Conservation (phyloP, 768 basidiomycete genomes). For the Hydnum rufescens region DNA sequence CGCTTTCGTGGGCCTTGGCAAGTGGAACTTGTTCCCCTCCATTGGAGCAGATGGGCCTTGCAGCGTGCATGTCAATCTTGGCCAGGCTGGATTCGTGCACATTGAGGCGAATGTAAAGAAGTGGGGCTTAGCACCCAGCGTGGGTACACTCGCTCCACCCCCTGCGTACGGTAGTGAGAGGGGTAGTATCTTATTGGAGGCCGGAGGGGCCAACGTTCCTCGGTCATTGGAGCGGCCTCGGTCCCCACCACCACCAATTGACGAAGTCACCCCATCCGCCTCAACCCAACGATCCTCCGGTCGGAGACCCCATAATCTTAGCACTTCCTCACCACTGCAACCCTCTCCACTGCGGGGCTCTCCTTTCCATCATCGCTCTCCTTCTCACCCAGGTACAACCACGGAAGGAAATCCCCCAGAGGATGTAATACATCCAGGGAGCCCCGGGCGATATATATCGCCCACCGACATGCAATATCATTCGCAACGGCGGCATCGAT, state of each 20-base stretch:
- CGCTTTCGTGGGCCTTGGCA: constrained; percentile 74
- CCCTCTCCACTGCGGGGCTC: constrained; percentile 50
- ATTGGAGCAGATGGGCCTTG: constrained; percentile 93
- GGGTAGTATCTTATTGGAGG: constrained; percentile 86
- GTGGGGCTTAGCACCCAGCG: constrained; percentile 95
- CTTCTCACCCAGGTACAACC: constrained; percentile 8
- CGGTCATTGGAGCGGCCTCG: constrained; percentile 20
- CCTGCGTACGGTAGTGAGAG: constrained; percentile 96
- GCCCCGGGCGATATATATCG: constrained; percentile 31
- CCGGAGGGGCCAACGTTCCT: constrained; percentile 32
- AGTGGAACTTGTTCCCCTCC: constrained; percentile 91
- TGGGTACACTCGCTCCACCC: constrained; percentile 91
- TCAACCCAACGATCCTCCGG: constrained; percentile 20
- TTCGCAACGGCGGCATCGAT: constrained; percentile 26
- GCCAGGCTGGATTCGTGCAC: constrained; percentile 95
- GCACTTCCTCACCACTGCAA: constrained; percentile 20
- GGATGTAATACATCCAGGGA: constrained; percentile 46
- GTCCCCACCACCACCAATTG: constrained; percentile 19
- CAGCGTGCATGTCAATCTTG: constrained; percentile 91
- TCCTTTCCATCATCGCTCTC: constrained; percentile 20
- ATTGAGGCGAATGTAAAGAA: constrained; percentile 99
- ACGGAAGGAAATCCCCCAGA: too few species aligned
- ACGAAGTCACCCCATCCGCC: constrained; percentile 18
- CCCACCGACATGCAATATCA: constrained; percentile 48
- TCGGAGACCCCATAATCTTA: background rate